Conservation (phyloP, 352 stramenopile genomes). For the Phytophthora foliorum region DNA sequence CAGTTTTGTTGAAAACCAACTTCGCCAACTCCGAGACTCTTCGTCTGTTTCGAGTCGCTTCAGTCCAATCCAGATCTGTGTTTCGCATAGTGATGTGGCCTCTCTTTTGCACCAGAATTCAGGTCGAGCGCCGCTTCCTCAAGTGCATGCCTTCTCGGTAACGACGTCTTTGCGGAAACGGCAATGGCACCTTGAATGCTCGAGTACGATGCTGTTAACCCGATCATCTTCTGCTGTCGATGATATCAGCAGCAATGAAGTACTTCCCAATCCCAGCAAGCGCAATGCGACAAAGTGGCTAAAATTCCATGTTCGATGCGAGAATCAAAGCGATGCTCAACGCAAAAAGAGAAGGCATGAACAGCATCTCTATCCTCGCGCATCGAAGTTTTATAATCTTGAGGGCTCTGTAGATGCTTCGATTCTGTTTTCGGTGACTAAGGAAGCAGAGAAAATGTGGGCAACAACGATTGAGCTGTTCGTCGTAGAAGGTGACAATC, state of each 20-base stretch:
- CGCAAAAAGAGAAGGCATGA: constrained; percentile 16
- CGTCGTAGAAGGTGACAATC: not conserved
- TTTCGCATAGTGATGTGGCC: constrained; percentile 47
- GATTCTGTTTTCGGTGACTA: constrained; percentile 9
- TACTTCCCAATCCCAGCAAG: not conserved
- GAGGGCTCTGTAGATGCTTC: constrained; percentile 18
- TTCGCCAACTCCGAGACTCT: constrained; percentile 59
- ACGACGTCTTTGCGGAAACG: constrained; percentile 61
- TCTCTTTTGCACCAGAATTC: constrained; percentile 14
- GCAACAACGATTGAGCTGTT: constrained; percentile 28
- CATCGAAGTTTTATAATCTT: constrained; percentile 21
- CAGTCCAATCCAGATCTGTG: constrained; percentile 55
- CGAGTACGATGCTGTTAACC: constrained; percentile 36
- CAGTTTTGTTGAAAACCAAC: constrained; percentile 42
- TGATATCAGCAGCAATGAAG: not conserved
- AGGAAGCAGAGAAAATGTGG: constrained; percentile 12
- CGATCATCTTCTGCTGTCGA: constrained; percentile 1
- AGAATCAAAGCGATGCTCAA: constrained; percentile 29
- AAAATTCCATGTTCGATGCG: constrained; percentile 37
- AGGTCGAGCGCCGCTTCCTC: not conserved
- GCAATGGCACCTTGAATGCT: constrained; percentile 50
- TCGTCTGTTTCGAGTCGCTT: constrained; percentile 61
- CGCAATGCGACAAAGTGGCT: constrained; percentile 16
- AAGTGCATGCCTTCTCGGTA: constrained; percentile 46
- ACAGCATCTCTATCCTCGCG: constrained; percentile 10